Base-by-base conservation (phyloP, 306 rosid genomes). In the Arachis hypogaea region DNA sequence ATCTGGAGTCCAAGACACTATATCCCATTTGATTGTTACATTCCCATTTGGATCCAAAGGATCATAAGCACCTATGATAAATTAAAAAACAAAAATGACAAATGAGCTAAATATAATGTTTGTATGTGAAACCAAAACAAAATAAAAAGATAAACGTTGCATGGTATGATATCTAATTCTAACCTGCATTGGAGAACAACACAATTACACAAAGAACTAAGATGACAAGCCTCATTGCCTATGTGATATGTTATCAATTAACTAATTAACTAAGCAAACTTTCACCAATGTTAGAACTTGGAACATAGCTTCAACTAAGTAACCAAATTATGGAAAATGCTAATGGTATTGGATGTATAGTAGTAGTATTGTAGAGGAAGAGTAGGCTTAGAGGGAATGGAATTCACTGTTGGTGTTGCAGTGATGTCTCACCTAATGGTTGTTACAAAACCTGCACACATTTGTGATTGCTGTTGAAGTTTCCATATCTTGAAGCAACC, bases 11-110 rank as follows among this genome's bases (percentile, higher is more conserved):
- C 98, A 94, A 43, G 98, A 91, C 93, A 93, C 73, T 28, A 94
- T 33, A 69, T 94, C 98, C 98, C 97, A 93, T 82, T 90, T 89
- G 84, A 91, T 74, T 4, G 96, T 93, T 68, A 93, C 51, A 81
- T 91, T 93, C 60, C 97, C 98, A 63, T 74, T 93, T 46, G 98
- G 98, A 88, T 94, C 98, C 88, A 94, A 70, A 4, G 98, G 96
- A 82, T 94, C 98, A 83, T 84, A 94, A 36, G 96, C 93, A 78
- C 41, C 97, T 94, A 56, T 65, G 74, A 56, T 4, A 22, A 22
- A 22, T 22, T 22, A 22, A 22, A 61, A 70, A 0, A 78, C 66
- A 49, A 79, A 47, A 85, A 12, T 12, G 18, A 36, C 14, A 18
- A 33, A 38, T 65, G 7, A 63, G 69, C 14, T n/a, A 44, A 71